Evolutionary conservation across 768 basidiomycete genomes (phyloP).

Genomic region (Tylopilus vinaceipallidus): DNA sequence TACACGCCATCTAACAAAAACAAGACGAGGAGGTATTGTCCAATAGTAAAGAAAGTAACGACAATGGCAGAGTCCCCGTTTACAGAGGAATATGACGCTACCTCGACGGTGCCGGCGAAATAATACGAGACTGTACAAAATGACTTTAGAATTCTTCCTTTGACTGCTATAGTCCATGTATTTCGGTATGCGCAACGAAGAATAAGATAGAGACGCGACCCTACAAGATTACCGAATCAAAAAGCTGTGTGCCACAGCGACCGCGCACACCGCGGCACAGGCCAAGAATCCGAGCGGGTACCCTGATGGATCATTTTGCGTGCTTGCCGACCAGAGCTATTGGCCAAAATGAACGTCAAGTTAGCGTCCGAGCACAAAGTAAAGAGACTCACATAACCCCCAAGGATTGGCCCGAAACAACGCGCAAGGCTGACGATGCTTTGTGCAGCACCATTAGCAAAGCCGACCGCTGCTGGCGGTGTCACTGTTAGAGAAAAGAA

Average conservation of each 20-base stretch:
- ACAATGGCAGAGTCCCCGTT: not conserved
- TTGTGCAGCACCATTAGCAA: constrained; percentile 95
- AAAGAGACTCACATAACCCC: constrained; percentile 60
- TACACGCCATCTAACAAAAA: not conserved
- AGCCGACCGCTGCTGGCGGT: constrained; percentile 82
- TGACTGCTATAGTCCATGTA: not conserved
- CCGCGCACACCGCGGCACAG: constrained; percentile 57
- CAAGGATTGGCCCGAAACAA: constrained; percentile 84
- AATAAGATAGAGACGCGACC: not conserved
- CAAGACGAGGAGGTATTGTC: not conserved
- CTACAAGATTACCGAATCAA: constrained; percentile 69
- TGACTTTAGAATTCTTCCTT: not conserved
- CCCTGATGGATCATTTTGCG: constrained; percentile 63
- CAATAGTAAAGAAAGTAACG: not conserved
- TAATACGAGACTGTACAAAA: not conserved
- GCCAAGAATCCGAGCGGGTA: constrained; percentile 74
- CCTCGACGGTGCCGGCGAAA: not conserved
- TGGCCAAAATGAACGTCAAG: constrained; percentile 1
- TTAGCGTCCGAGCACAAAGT: not conserved
- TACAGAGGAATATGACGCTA: too few relatives aligned
- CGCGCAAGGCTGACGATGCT: constrained; percentile 92
- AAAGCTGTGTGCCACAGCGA: constrained; percentile 70
- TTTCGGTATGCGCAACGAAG: not conserved
- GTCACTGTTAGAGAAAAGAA: constrained; percentile 57
- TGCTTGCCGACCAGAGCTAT: constrained; percentile 74